Evolutionary conservation across 805 yeast genomes (phyloP).

Genomic region (Teunomyces kruisii): DNA sequence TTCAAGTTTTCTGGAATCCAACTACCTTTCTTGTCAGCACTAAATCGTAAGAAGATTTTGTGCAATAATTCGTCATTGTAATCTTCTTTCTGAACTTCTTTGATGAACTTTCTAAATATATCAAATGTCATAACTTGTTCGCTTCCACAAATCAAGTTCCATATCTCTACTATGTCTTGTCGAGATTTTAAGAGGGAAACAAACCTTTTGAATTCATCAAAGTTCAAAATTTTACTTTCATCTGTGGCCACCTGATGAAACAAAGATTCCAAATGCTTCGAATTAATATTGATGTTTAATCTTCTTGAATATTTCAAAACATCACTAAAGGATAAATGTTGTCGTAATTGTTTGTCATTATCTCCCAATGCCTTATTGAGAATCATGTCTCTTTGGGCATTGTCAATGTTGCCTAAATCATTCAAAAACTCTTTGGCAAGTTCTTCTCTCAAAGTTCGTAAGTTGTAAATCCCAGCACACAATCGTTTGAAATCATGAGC

Average conservation of each 20-base stretch:
- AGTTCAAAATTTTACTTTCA: slow-evolving; percentile 45
- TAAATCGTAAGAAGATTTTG: slow-evolving; percentile 30
- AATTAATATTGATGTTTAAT: slow-evolving; percentile 70
- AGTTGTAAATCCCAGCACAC: slow-evolving; percentile 54
- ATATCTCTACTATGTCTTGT: slow-evolving; percentile 57
- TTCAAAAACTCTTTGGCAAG: slow-evolving; percentile 51
- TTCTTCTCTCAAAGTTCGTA: slow-evolving; percentile 62
- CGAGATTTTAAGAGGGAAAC: slow-evolving; percentile 67
- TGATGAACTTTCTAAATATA: slow-evolving; percentile 40
- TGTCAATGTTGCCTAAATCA: slow-evolving; percentile 38
- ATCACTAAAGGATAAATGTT: slow-evolving; percentile 58
- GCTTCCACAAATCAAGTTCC: slow-evolving; percentile 33
- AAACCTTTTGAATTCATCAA: slow-evolving; percentile 72
- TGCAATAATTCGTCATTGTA: slow-evolving; percentile 23
- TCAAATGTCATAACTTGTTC: slow-evolving; percentile 19
- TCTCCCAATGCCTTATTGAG: slow-evolving; percentile 19
- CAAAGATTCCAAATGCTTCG: slow-evolving; percentile 44
- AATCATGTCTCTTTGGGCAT: slow-evolving; percentile 23
- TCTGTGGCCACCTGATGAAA: slow-evolving; percentile 47
- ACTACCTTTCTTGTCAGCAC: slow-evolving; percentile 13
- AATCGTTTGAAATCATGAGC: slow-evolving; percentile 59
- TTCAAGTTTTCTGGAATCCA: slow-evolving; percentile 25
- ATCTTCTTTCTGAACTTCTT: slow-evolving; percentile 47
- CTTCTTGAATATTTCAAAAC: slow-evolving; percentile 63
- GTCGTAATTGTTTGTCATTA: slow-evolving; percentile 21